These are phyloP conservation scores for Sphagnum magellanicum DNA, from an alignment of 228 moss, liverwort and hornwort species.

Conservation along the genomic window DNA sequence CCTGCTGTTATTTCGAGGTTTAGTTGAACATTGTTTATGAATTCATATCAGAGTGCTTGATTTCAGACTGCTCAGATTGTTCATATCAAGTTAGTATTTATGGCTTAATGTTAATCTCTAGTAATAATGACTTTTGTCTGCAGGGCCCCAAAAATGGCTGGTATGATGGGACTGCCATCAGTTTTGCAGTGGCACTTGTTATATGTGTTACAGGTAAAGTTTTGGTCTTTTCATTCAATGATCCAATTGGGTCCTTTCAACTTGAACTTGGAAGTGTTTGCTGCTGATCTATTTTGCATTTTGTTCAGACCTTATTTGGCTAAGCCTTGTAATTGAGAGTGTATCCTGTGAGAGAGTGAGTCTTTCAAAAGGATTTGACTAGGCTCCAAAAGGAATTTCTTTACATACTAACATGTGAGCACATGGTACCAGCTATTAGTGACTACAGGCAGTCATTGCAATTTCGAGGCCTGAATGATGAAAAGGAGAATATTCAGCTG, in stretches of 20 bases:
- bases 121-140: not conserved
- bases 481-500: constrained; percentile 41
- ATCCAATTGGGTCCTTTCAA: too few relatives aligned
- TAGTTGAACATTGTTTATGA: too few relatives aligned
- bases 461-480: constrained; percentile 40
- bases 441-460: constrained; percentile 53
- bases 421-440: constrained; percentile 20
- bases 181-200: constrained; percentile 39
- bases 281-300: not conserved
- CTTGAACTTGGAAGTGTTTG: too few relatives aligned
- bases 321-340: constrained; percentile 29
- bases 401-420: too few relatives aligned
- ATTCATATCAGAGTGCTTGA: too few relatives aligned
- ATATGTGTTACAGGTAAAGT: constrained; percentile 39
- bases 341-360: not conserved
- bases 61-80: too few relatives aligned
- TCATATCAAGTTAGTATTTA: not conserved
- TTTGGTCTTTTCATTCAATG: too few relatives aligned
- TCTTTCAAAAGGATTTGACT: not conserved
- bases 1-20: too few relatives aligned
- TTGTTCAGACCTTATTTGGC: constrained; percentile 9
- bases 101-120: not conserved
- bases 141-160: constrained; percentile 44
- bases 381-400: too few relatives aligned
- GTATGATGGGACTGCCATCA: constrained; percentile 56